Conservation (phyloP, 768 basidiomycete genomes). For the Trichaptum fuscoviolaceum region DNA sequence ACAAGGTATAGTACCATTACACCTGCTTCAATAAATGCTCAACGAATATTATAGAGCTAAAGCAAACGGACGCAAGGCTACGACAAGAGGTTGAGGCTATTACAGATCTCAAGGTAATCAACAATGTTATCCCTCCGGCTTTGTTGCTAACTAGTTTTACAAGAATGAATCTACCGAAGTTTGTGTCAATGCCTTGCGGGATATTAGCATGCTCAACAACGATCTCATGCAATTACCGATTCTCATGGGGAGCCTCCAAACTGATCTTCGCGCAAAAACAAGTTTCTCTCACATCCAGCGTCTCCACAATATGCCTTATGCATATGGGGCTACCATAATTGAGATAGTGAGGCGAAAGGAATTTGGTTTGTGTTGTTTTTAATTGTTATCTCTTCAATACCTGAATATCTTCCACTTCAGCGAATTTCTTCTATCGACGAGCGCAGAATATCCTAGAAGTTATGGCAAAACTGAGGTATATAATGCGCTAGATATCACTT, state of each 20-base stretch:
- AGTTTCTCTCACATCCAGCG: slow-evolving; percentile 90
- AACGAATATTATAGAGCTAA: slow-evolving; percentile 44
- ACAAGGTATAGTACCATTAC: slow-evolving; percentile 37
- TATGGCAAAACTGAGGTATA: slow-evolving; percentile 84
- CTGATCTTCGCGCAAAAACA: slow-evolving; percentile 67
- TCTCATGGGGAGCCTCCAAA: slow-evolving; percentile 58
- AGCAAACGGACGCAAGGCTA: slow-evolving; percentile 54
- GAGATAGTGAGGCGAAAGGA: slow-evolving; percentile 90
- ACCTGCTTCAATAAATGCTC: slow-evolving; percentile 9
- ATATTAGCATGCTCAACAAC: slow-evolving; percentile 76
- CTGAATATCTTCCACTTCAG: slow-evolving; percentile 30
- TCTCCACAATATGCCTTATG: slow-evolving; percentile 84
- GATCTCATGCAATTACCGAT: slow-evolving; percentile 72
- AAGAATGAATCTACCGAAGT: slow-evolving; percentile 73
- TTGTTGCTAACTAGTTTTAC: not conserved
- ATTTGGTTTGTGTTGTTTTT: slow-evolving; percentile 52
- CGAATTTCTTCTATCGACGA: slow-evolving; percentile 74
- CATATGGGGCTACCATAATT: slow-evolving; percentile 85
- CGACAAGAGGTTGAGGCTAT: slow-evolving; percentile 57
- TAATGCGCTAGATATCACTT: slow-evolving; percentile 12
- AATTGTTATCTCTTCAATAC: slow-evolving; percentile 4
- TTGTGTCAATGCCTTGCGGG: slow-evolving; percentile 60
- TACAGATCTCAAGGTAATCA: slow-evolving; percentile 36
- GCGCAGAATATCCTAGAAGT: slow-evolving; percentile 78
- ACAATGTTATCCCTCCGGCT: not conserved